Evolutionary conservation across 768 basidiomycete genomes (phyloP).

Genomic region (Strobilomyces dryophilus): DNA sequence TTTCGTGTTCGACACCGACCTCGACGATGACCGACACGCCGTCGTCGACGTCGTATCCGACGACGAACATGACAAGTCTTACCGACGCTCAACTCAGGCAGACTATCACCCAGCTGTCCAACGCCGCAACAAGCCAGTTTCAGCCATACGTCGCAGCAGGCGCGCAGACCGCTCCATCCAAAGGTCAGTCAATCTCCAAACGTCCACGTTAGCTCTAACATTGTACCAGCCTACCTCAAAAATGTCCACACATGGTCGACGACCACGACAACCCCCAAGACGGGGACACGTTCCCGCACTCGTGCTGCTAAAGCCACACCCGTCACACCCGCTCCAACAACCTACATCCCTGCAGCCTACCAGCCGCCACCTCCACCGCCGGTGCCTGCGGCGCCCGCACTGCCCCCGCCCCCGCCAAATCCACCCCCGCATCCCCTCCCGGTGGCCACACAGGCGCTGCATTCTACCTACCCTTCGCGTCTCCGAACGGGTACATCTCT

Average conservation of each 20-base stretch:
- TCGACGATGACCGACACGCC: constrained; percentile 28
- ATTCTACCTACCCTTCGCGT: constrained; percentile 85
- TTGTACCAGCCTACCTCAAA: constrained; percentile 52
- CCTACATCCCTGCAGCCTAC: constrained; percentile 36
- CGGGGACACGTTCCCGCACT: constrained; percentile 38
- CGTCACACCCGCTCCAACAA: constrained; percentile 32
- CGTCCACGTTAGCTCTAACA: constrained; percentile 13
- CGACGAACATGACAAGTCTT: constrained; percentile 40
- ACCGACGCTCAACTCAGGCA: constrained; percentile 62
- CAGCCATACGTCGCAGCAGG: constrained; percentile 32
- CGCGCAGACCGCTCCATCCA: constrained; percentile 27
- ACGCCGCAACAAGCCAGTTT: constrained; percentile 35
- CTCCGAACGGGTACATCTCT: constrained; percentile 86
- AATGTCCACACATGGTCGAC: constrained; percentile 70
- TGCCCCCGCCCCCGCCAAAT: constrained; percentile 38
- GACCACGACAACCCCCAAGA: constrained; percentile 45
- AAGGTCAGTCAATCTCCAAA: constrained; percentile 18
- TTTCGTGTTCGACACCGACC: not conserved
- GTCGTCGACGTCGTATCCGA: constrained; percentile 29
- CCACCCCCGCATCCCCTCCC: constrained; percentile 57
- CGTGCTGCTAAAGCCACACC: constrained; percentile 38
- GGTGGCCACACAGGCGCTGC: constrained; percentile 62
- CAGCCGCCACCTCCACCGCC: constrained; percentile 33
- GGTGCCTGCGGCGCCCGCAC: constrained; percentile 20
- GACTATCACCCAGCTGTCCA: constrained; percentile 52